These are phyloP conservation scores for Hyaloscypha bicolor DNA, from an alignment of 495 filamentous ascomycete genomes.

Conservation along the genomic window DNA sequence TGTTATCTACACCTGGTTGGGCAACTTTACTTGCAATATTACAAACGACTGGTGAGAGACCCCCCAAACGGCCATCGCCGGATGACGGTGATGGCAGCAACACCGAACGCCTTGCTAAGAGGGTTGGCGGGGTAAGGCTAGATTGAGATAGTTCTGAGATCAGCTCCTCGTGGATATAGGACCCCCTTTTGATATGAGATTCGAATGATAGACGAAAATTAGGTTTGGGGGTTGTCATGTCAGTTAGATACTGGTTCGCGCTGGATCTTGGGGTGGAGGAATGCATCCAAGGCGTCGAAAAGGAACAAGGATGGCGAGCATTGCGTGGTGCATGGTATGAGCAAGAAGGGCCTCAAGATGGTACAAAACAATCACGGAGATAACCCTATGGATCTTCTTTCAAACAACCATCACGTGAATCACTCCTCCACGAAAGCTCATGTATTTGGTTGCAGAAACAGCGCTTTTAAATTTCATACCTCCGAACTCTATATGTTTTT, in stretches of 20 bases:
- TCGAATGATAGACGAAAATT: neutral
- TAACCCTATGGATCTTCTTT: neutral
- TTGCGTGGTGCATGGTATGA: neutral
- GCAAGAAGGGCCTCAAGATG: neutral
- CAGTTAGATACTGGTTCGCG: neutral
- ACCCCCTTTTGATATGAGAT: conserved; percentile 5
- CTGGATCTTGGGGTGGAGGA: neutral
- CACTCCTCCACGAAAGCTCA: neutral
- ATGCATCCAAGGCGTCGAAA: conserved; percentile 26
- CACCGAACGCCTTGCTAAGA: conserved; percentile 90
- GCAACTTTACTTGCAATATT: conserved; percentile 90
- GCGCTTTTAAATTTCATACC: neutral
- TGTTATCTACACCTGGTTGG: conserved; percentile 87
- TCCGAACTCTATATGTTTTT: neutral
- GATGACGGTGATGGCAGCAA: conserved; percentile 36
- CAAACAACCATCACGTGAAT: neutral
- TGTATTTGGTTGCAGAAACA: neutral
- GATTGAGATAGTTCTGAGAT: conserved; percentile 38
- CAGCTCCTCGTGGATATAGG: conserved; percentile 29
- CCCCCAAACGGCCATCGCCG: conserved; percentile 76
- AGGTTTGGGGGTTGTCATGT: neutral
- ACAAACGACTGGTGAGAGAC: conserved; percentile 94
- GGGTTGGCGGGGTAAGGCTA: conserved; percentile 97
- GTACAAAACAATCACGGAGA: neutral
- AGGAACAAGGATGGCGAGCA: neutral